These are phyloP conservation scores for Aspergillus coremiiformis DNA, from an alignment of 495 filamentous ascomycete species.

Conservation along the genomic window DNA sequence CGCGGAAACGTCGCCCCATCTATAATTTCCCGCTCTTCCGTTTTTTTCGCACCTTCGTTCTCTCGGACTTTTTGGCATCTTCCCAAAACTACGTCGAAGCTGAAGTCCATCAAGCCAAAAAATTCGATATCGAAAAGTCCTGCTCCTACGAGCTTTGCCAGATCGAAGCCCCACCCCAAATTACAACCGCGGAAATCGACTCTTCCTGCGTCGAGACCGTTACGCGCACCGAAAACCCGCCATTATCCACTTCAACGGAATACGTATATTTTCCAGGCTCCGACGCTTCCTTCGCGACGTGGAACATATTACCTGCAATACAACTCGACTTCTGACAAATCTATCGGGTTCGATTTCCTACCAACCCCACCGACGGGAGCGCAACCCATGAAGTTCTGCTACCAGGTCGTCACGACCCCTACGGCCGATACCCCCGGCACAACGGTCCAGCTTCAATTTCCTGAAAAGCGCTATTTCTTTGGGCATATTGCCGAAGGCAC, in stretches of 20 bases:
- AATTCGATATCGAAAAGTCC: background rate
- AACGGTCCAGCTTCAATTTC: slow-evolving; percentile 65
- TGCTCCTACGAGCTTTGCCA: background rate
- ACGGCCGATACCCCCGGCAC: slow-evolving; percentile 86
- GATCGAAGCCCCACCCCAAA: background rate
- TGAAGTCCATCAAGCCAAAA: background rate
- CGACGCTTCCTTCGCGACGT: background rate
- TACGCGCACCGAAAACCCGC: background rate
- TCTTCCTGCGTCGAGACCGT: background rate
- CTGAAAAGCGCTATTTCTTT: slow-evolving; percentile 77
- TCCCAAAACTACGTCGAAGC: background rate
- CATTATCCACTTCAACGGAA: background rate
- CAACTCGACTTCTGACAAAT: slow-evolving; percentile 13
- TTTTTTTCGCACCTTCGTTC: background rate
- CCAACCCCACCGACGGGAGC: background rate
- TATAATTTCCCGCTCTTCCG: slow-evolving; percentile 5
- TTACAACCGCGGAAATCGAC: background rate
- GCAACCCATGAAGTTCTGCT: slow-evolving; percentile 56
- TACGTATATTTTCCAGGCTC: slow-evolving; percentile 4
- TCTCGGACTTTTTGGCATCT: background rate
- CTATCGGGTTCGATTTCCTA: slow-evolving; percentile 4
- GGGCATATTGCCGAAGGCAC: slow-evolving; percentile 78
- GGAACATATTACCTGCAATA: slow-evolving; percentile 23
- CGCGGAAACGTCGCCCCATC: slow-evolving; percentile 18
- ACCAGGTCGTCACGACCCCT: slow-evolving; percentile 73